Evolutionary conservation across 176 grass and related monocot species (phyloP), one percentile per base, ranked within the genome.

Genomic region (Paspalum notatum): DNA sequence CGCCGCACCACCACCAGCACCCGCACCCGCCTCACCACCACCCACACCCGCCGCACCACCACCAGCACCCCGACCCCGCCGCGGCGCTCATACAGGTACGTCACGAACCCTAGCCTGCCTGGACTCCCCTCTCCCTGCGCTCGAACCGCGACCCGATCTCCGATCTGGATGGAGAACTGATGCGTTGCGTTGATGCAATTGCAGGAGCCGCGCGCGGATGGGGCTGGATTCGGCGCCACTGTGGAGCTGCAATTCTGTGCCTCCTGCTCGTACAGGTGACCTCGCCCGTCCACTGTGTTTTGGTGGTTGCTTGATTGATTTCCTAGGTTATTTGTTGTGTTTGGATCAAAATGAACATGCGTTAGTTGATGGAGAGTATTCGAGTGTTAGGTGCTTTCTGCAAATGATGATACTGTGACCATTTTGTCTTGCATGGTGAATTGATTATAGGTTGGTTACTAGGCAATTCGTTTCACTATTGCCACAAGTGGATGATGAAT

Each of bases 191-290:
- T 56, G 77, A 73, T 80, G 56, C 1, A 0, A 20, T 65, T 40
- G 70, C 79, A 84, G 95, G 78, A 86, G 77, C 60, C 90, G 6
- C 74, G 71, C 65, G 27, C 88, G 54, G 88, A 80, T 13, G 95
- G 84, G 40, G 59, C 81, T 72, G 95, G 92, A 71, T 93, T 80
- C 20, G 95, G 90, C 42, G 70, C 81, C 11, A 98, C 86, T 12
- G 81, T 98, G 38, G 95, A 93, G 74, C 65, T 98, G 61, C 90
- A 95, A 47, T 98, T 98, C 70, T 98, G 95, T 2, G 92, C 89
- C 12, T 95, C 95, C 64, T 98, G 95, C 84, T 95, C 95, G 62
- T 98, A 98, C 65, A 90, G 51, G 95, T 98, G 59, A 88, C 61
- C 62, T 24, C 46, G 41, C 39, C 5, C 40, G 73, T 48, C 39